A percentile compares a stretch with the other conserved stretches of the same genome.
Conservation (phyloP, 352 stramenopile species). For the Pythium diclinum region DNA sequence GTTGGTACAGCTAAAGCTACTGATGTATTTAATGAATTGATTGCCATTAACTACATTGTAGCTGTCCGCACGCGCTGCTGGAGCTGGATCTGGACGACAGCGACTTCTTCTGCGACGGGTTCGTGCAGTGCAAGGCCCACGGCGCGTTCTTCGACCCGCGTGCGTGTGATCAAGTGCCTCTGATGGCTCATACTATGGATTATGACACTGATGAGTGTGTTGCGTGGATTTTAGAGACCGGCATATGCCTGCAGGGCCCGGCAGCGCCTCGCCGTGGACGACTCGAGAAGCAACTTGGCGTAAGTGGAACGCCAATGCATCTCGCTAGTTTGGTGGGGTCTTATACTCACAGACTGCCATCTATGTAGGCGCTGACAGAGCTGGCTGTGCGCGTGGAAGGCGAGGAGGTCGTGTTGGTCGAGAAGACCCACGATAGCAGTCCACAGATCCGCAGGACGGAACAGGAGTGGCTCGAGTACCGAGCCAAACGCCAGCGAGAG, state of each 20-base stretch:
- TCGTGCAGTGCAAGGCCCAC: conserved; percentile 80
- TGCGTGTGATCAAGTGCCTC: conserved; percentile 11
- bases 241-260: conserved; percentile 60
- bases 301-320: background rate
- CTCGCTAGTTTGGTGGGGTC: too few species aligned
- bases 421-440: background rate
- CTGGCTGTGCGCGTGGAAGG: conserved; percentile 22
- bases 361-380: conserved; percentile 17
- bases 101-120: conserved; percentile 78
- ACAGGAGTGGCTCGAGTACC: conserved; percentile 18
- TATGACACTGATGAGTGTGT: background rate
- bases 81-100: conserved; percentile 79
- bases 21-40: background rate
- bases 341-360: background rate
- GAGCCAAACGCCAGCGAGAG: conserved; percentile 40
- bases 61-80: conserved; percentile 64
- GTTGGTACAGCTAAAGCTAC: too few species aligned
- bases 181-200: background rate
- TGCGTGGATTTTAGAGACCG: conserved; percentile 32
- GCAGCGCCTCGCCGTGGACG: conserved; percentile 30
- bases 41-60: conserved; percentile 2
- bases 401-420: conserved; percentile 19
- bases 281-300: conserved; percentile 18
- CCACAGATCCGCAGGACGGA: background rate
- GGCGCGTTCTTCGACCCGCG: conserved; percentile 76